phyloP scores from a whole-genome alignment of 1,284 basidiomycete genomes.

The Trichosporon sp. region DNA sequence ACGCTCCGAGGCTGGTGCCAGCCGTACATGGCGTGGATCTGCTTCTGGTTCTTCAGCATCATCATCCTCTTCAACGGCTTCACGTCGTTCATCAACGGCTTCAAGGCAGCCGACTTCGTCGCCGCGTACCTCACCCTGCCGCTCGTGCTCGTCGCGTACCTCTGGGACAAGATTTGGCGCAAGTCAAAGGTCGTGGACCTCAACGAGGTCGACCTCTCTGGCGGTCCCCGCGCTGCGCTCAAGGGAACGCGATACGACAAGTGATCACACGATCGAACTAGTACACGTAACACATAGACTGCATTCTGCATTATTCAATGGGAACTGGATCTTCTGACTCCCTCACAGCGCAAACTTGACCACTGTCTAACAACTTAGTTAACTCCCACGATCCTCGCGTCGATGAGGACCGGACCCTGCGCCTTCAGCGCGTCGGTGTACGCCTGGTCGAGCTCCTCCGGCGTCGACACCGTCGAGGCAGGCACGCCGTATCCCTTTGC shows the following conservation, averaged over 20 bases:
- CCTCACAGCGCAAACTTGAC: too few species aligned
- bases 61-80: constrained; percentile 7
- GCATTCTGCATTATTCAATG: not conserved
- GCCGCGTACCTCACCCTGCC: constrained; percentile 34
- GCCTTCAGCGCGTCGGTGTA: constrained; percentile 4
- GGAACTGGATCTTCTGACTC: not conserved
- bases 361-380: too few species aligned
- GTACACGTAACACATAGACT: not conserved
- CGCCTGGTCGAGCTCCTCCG: constrained; percentile 8
- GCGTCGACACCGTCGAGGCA: not conserved
- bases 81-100: constrained; percentile 5
- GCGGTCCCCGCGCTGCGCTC: constrained; percentile 9
- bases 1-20: constrained; percentile 58
- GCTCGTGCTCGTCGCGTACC: constrained; percentile 7
- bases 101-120: constrained; percentile 5
- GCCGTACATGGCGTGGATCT: constrained; percentile 11
- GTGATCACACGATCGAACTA: not conserved
- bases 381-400: constrained; percentile 6
- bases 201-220: constrained; percentile 11
- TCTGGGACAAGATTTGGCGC: not conserved
- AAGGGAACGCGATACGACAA: constrained; percentile 11
- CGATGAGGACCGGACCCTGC: constrained; percentile 11
- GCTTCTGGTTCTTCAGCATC: constrained; percentile 10
- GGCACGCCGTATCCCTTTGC: constrained; percentile 15
- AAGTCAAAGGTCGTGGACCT: constrained; percentile 1